These are phyloP conservation scores for Plectosphaerella cucumerina DNA, from an alignment of 2,329 filamentous ascomycete species.

Conservation along the genomic window DNA sequence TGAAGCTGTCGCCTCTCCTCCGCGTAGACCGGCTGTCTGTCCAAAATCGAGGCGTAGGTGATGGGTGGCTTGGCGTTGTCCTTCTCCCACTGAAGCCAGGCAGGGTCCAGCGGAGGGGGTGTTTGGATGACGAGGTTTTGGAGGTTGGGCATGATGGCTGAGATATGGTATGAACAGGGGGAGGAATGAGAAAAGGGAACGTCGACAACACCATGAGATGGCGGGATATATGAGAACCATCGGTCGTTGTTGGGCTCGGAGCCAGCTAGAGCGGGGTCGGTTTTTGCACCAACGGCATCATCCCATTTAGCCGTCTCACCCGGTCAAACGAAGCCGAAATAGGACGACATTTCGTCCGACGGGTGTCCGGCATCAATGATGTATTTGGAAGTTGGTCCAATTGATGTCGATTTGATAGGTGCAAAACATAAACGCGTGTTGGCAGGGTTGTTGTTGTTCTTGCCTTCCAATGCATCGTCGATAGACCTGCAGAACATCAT, in stretches of 20 bases:
- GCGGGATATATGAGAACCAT: background rate
- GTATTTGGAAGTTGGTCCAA: too few species aligned
- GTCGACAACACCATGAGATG: background rate
- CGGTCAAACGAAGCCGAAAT: background rate
- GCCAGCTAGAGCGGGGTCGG: background rate
- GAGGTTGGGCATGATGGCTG: conserved; percentile 3
- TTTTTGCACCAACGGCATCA: conserved; percentile 2
- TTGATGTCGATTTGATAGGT: too few species aligned
- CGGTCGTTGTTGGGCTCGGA: too few species aligned
- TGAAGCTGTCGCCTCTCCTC: conserved; percentile 33
- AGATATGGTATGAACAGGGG: too few species aligned
- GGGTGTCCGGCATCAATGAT: too few species aligned
- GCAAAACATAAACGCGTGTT: too few species aligned
- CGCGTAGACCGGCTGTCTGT: conserved; percentile 35
- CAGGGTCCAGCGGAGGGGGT: conserved; percentile 30
- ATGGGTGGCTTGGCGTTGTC: conserved; percentile 21
- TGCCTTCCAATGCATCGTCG: too few species aligned
- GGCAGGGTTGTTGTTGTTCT: too few species aligned
- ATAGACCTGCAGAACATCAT: too few species aligned
- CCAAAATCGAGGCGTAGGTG: conserved; percentile 18
- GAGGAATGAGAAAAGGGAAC: conserved; percentile 4
- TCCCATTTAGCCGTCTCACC: background rate
- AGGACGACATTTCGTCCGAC: too few species aligned
- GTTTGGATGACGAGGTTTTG: conserved; percentile 18
- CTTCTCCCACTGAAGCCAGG: conserved; percentile 33